Evolutionary conservation across 164 flowering plant species (phyloP), one percentile per base, ranked within the genome.

Genomic region (Euptelea pleiosperma): DNA sequence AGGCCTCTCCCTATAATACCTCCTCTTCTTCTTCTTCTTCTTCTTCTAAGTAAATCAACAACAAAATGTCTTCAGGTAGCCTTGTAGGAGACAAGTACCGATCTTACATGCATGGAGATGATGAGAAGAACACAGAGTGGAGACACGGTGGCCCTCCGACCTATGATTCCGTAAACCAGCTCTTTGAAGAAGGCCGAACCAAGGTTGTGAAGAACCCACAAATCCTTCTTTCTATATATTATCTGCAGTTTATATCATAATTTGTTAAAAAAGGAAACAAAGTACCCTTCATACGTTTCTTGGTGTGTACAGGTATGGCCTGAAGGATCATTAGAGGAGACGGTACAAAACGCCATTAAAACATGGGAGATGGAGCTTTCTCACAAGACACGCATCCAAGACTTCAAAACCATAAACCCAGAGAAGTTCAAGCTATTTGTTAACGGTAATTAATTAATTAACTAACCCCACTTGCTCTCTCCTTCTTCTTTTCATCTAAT

Each of bases 311-410:
- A 73, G 76, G 69, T 57, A 52, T 73, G 76, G 73, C 61, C 70
- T 9, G 53, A 61, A 53, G 93, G 89, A 22, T 91, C 98, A 6
- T 52, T 91, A 6, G 96, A 88, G 57, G 98, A 91, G 51, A 65
- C 52, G 14, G 91, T 91, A 6, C 94, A 91, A 48, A 86, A 91
- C 62, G 88, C 91, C 22, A 57, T 91, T 2, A 91, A 91, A 74
- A 68, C 96, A 64, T 91, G 92, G 94, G 96, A 88, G 65, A 88
- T 91, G 98, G 98, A 88, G 75, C 75, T 91, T 29, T 83, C 87
- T 3, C 96, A 91, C 82, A 91, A 91, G 69, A 71, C 74, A 40
- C 75, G 76, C 14, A 60, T 89, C 2, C 73, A 81, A 46, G 98
- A 91, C 53, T 82, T 87, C 75, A 82, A 74, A 71, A 73, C 84